Evolutionary conservation across 345 rosid genomes (phyloP), one percentile per base, ranked within the genome.

Genomic region (Aegle marmelos): DNA sequence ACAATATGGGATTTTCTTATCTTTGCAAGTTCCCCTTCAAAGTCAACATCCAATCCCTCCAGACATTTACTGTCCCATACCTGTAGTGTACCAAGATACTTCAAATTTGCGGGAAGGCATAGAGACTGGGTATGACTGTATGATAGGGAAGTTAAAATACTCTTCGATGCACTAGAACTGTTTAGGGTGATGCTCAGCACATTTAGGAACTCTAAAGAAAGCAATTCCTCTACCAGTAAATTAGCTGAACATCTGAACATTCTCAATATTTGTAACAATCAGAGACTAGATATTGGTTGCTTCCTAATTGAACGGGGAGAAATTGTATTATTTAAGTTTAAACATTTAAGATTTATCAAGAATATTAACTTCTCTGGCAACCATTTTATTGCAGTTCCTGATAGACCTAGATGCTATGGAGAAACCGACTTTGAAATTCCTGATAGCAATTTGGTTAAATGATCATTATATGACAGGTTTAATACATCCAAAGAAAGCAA

Each of bases 331-430:
- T 36, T 30, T 28, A 66, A 36, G 4, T 36, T 66, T 0, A 66
- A 36, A 66, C 28, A 36, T 36, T 37, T 66, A 36, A 66, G 50
- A 36, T 36, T 66, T 4, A 66, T 27, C 70, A 66, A 36, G 17
- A 48, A 45, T 16, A 0, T 36, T 22, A 66, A 66, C 31, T 70
- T 28, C 0, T 7, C 4, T 33, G 80, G 75, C 70, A 78, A 24
- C 64, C 50, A 33, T 6, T 3, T 14, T 31, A 78, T 30, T 1
- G 1, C 4, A n/a, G 80, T 66, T 6, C 66, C 2, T 7, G 81
- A 79, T 14, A 79, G 19, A 57, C 73, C 68, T 13, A 79, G 73
- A 25, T 70, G 14, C 22, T 71, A 57, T 30, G 53, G 5, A 2
- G 50, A 63, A 10, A 11, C 21, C 33, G 70, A 5, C 1, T 78